Evolutionary conservation across 2,329 filamentous ascomycete genomes (phyloP), one percentile per base, ranked within the genome.

Genomic region (Fusarium sp.): DNA sequence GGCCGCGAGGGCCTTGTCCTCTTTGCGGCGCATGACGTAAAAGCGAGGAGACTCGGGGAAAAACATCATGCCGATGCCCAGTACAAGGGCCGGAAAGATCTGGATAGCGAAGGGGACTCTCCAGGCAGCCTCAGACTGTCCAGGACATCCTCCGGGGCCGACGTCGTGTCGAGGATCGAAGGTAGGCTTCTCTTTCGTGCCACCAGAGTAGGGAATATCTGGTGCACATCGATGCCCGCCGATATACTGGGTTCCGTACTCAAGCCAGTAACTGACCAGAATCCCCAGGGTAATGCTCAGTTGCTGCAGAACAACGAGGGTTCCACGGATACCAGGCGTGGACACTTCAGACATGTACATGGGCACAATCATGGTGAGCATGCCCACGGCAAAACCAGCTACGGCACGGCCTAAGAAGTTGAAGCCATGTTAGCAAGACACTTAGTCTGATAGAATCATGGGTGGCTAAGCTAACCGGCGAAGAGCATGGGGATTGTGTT

Each of bases 301-400:
- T 43, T 78, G 74, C 46, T 83, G 80, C 4, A 80, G 73, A 1
- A 81, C 80, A 0, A 84, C 79, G 5, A 85, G 75, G 0, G 79
- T 79, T 5, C 83, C 83, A 5, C 83, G 81, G 5, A 84, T 79
- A 23, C 82, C 81, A 2, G 83, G 81, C 2, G 82, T 82, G 1
- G 82, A 81, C 6, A 84, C 79, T 66, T 84, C 82, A 27, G 80
- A 79, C 69, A 81, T 86, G 65, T 79, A 79, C 10, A 80, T 77
- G 9, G 78, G 82, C 42, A 80, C 74, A 25, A 77, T 70, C 76
- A 76, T 78, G 14, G 75, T 75, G 31, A 75, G 52, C 63, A 67
- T 72, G 1, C 46, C 46, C 11, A 49, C 46, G 2, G 46, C 5
- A 3, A 49, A 35, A 40, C 46, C 46, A 49, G 46, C 46, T 0